These are phyloP conservation scores for Mycena citricolor DNA, from an alignment of 1,284 basidiomycete species.

Conservation along the genomic window DNA sequence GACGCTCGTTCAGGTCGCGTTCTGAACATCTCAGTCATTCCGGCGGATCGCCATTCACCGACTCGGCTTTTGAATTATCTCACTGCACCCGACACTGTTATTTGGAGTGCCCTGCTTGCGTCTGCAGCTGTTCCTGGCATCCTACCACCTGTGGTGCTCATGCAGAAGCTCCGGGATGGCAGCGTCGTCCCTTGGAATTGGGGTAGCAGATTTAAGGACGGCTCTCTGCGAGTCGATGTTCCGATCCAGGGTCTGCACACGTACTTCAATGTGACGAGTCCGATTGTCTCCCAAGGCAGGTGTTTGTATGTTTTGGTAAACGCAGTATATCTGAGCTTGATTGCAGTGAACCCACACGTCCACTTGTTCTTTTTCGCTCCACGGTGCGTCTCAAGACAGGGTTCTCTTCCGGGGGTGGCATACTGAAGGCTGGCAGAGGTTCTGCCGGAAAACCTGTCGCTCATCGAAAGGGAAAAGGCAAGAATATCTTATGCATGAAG, in stretches of 20 bases:
- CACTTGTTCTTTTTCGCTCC: slow-evolving; percentile 98
- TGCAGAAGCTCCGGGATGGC: slow-evolving; percentile 89
- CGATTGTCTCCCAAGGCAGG: slow-evolving; percentile 16
- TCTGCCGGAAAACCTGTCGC: slow-evolving; percentile 93
- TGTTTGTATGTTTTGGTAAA: background rate
- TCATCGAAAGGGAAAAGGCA: slow-evolving; percentile 88
- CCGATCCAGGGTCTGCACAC: slow-evolving; percentile 90
- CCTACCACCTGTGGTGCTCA: slow-evolving; percentile 84
- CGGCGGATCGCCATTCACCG: slow-evolving; percentile 91
- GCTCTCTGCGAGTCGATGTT: slow-evolving; percentile 91
- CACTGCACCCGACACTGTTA: slow-evolving; percentile 87
- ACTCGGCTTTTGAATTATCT: slow-evolving; percentile 96
- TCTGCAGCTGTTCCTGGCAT: slow-evolving; percentile 87
- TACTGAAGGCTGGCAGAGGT: slow-evolving; percentile 49
- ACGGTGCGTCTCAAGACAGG: slow-evolving; percentile 12
- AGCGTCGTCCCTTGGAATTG: slow-evolving; percentile 90
- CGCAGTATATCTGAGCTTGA: background rate
- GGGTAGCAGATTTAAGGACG: slow-evolving; percentile 92
- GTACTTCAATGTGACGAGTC: slow-evolving; percentile 78
- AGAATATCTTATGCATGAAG: background rate
- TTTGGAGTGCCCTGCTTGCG: slow-evolving; percentile 77
- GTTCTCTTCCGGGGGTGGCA: background rate
- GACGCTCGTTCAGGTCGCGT: slow-evolving; percentile 53
- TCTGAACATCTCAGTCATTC: slow-evolving; percentile 94
- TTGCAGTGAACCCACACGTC: slow-evolving; percentile 94